Conservation (phyloP, 148 eudicot genomes). For the Cornus controversa region DNA sequence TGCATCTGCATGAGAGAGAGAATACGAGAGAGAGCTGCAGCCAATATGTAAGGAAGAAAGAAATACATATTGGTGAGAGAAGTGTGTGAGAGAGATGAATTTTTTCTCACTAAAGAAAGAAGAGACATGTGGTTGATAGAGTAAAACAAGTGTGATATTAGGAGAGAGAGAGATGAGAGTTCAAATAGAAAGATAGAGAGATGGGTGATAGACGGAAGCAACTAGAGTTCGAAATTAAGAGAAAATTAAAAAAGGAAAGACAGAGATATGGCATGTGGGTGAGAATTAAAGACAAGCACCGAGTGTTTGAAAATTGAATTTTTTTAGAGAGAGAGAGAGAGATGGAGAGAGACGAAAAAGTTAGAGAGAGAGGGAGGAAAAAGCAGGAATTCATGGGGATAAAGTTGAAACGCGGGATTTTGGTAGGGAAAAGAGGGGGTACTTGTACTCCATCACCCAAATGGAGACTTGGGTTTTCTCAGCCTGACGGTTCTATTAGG, state of each 20-base stretch:
- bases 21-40: background rate
- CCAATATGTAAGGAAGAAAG: no score
- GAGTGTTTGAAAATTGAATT: slow-evolving; percentile 17
- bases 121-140: no score
- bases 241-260: no score
- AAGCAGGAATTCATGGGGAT: slow-evolving; percentile 54
- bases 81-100: no score
- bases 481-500: slow-evolving; percentile 19
- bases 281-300: slow-evolving; percentile 10
- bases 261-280: background rate
- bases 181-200: background rate
- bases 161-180: no score
- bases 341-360: slow-evolving; percentile 26
- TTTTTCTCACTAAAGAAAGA: no score
- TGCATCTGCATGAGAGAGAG: background rate
- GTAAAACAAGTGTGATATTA: no score
- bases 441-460: slow-evolving; percentile 74
- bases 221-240: no score
- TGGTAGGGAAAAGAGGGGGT: slow-evolving; percentile 63
- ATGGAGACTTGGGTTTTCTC: slow-evolving; percentile 49
- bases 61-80: no score
- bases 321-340: slow-evolving; percentile 9
- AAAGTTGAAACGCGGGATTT: slow-evolving; percentile 55
- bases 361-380: slow-evolving; percentile 32
- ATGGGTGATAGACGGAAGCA: background rate